Percentiles rank a stretch among this genome's conserved stretches.
phyloP scores from a whole-genome alignment of 1,284 basidiomycete genomes.

The Caloboletus inedulis region DNA sequence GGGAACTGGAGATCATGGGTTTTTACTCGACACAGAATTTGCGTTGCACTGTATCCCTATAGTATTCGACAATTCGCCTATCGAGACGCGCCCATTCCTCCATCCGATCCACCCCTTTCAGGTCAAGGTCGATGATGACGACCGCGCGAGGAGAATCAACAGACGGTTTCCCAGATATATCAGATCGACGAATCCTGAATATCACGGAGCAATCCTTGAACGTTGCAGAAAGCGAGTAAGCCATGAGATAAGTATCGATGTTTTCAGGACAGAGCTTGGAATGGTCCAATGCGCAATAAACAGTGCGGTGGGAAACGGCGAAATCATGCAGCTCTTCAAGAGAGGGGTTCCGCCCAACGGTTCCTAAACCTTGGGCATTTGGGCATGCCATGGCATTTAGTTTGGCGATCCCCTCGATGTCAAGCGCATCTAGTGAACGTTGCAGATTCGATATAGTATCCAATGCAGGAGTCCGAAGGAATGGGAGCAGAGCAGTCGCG shows the following conservation, averaged over 20 bases:
- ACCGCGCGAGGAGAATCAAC: slow-evolving; percentile 37
- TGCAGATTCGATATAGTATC: slow-evolving; percentile 62
- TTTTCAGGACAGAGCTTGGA: slow-evolving; percentile 40
- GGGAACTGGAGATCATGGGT: background rate
- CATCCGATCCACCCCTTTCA: slow-evolving; percentile 71
- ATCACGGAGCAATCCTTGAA: slow-evolving; percentile 97
- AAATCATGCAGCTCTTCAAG: slow-evolving; percentile 61
- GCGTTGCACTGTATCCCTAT: slow-evolving; percentile 30
- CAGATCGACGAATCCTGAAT: slow-evolving; percentile 43
- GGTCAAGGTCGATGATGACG: slow-evolving; percentile 83
- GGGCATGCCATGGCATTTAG: slow-evolving; percentile 18
- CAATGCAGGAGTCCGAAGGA: slow-evolving; percentile 55
- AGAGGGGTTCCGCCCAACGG: slow-evolving; percentile 40
- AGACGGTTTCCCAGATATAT: slow-evolving; percentile 1
- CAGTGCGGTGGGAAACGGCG: slow-evolving; percentile 50
- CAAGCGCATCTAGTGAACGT: slow-evolving; percentile 74
- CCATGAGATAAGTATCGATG: slow-evolving; percentile 60
- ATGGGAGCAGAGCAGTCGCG: slow-evolving; percentile 44
- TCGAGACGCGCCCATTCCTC: slow-evolving; percentile 75
- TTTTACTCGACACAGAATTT: slow-evolving; percentile 43
- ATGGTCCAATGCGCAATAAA: slow-evolving; percentile 35
- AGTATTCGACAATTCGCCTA: slow-evolving; percentile 57
- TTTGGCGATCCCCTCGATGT: slow-evolving; percentile 71
- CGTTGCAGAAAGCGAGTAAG: slow-evolving; percentile 84
- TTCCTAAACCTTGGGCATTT: slow-evolving; percentile 6